Base-by-base conservation (phyloP, 371 early-diverging fungal genomes). In the Circinella umbellata region DNA sequence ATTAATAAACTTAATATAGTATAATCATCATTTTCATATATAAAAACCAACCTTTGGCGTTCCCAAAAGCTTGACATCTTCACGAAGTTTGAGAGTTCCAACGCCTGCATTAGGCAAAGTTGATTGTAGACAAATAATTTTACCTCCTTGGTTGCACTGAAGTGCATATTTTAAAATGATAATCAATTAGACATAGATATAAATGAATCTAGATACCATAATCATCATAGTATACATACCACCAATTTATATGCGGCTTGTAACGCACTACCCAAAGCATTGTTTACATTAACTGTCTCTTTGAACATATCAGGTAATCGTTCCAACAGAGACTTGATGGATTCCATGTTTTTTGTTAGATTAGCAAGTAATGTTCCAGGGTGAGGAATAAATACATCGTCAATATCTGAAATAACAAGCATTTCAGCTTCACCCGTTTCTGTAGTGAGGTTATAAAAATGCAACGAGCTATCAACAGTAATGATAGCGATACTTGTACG, bases 371-470 rank as follows among this genome's bases (percentile, higher is more conserved):
- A 80, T 75, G 95, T 94, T 49, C 90, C 84, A 11, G 96, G 95
- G 59, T 88, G 84, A 34, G 98, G 98, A 67, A 97, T 69, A 71
- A 92, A 96, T 6, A 92, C 86, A 37, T 97, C 97, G 20, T 96
- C 97, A 20, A 96, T 71, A 80, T 98, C 98, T 4, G 93, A 84
- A 0, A 96, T 95, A 6, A 97, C 93, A 38, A 97, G 81, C 94
- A 97, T 95, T 76, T 96, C 94, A 46, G 98, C 96, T 71, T 96
- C 96, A 2, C 88, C 70, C 3, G 82, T 66, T 4, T 69, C 73
- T 3, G 80, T 60, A 64, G 78, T 90, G 68, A 98, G 79, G 63
- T 94, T 94, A 79, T 95, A 97, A 75, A 95, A 98, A 70, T 98
- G 97, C 61, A 98, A 76, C 7, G 93, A 75, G 65, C 89, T 86